Conservation (phyloP, 495 filamentous ascomycete genomes). For the Echria macrotheca region DNA sequence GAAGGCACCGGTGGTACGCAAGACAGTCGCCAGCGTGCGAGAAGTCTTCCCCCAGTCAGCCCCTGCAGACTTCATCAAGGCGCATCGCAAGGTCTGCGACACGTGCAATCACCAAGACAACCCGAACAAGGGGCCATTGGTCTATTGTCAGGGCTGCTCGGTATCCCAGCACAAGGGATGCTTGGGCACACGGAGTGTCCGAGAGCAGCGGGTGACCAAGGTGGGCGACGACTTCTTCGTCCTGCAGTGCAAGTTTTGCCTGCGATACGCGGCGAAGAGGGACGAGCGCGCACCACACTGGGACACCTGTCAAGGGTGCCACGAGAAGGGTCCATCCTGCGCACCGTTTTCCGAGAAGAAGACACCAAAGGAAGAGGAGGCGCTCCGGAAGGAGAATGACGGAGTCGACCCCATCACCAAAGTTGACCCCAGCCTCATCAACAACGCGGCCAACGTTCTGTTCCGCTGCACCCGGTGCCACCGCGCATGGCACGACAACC, state of each 20-base stretch:
- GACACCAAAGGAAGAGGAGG: constrained; percentile 74
- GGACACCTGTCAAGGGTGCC: constrained; percentile 65
- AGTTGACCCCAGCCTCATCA: constrained; percentile 58
- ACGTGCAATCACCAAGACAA: constrained; percentile 57
- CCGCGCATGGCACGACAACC: constrained; percentile 75
- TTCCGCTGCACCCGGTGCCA: constrained; percentile 77
- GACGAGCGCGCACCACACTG: constrained; percentile 63
- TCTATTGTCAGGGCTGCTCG: constrained; percentile 90
- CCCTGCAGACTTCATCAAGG: constrained; percentile 56
- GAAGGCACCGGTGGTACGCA: constrained; percentile 38
- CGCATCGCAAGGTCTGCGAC: constrained; percentile 68
- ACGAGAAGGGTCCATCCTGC: constrained; percentile 55
- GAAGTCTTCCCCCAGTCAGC: constrained; percentile 60
- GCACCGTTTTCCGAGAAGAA: constrained; percentile 61
- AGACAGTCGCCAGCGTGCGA: constrained; percentile 55
- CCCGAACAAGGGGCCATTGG: constrained; percentile 54
- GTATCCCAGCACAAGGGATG: constrained; percentile 76
- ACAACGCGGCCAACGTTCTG: constrained; percentile 68
- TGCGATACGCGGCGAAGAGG: constrained; percentile 59
- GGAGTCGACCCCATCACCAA: constrained; percentile 69
- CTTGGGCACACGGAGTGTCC: constrained; percentile 61
- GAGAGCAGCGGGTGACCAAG: constrained; percentile 96
- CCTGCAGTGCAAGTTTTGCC: constrained; percentile 83
- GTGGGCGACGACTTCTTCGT: constrained; percentile 70
- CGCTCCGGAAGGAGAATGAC: constrained; percentile 66